phyloP scores from a whole-genome alignment of 345 rosid species.

The Theobroma cacao region DNA sequence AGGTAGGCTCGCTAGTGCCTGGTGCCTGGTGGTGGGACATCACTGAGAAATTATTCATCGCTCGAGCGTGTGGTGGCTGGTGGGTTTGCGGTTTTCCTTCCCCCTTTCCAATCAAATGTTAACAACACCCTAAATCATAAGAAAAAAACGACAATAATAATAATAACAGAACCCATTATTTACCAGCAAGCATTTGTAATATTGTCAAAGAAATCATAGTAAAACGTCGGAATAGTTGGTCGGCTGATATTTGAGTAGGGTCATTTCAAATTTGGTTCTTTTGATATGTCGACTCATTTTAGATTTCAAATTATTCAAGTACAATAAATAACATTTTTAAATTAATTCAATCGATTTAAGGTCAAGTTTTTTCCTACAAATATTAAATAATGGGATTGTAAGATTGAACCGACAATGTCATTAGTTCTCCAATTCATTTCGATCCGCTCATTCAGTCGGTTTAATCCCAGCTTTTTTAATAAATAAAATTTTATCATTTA shows the following conservation, averaged over 20 bases:
- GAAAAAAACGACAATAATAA: background rate
- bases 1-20: background rate
- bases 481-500: too few relatives aligned
- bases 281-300: too few relatives aligned
- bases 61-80: background rate
- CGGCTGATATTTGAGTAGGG: background rate
- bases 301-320: too few relatives aligned
- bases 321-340: too few relatives aligned
- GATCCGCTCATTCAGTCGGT: too few relatives aligned
- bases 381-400: too few relatives aligned
- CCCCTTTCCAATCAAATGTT: background rate
- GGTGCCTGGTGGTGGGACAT: conserved; percentile 3
- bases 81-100: background rate
- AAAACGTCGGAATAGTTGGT: background rate
- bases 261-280: background rate
- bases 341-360: too few relatives aligned
- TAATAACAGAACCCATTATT: background rate
- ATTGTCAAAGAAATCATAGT: background rate
- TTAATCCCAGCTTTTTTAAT: too few relatives aligned
- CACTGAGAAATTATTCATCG: background rate
- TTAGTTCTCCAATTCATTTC: too few relatives aligned
- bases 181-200: background rate
- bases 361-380: too few relatives aligned
- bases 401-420: too few relatives aligned
- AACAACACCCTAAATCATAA: too few relatives aligned